These are phyloP conservation scores for Saturnispora mendoncae DNA, from an alignment of 805 yeast species.

Conservation along the genomic window DNA sequence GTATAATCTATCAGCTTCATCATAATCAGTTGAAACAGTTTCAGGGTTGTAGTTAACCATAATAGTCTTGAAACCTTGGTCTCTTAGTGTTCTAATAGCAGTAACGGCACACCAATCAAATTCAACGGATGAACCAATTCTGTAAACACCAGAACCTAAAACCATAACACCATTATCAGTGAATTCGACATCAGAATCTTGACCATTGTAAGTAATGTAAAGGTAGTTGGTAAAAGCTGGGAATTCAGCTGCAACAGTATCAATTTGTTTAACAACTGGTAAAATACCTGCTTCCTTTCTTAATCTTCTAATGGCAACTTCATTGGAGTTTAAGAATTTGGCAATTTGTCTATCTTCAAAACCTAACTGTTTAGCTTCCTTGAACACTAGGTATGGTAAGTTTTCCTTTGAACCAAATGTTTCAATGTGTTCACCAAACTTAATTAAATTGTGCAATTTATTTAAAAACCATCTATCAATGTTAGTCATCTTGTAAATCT, in stretches of 20 bases:
- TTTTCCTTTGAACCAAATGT: constrained; percentile 49
- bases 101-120: constrained; percentile 99
- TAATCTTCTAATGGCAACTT: constrained; percentile 82
- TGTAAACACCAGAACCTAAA: constrained; percentile 96
- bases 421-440: constrained; percentile 55
- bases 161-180: constrained; percentile 90
- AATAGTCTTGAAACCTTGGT: constrained; percentile 77
- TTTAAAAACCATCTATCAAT: constrained; percentile 96
- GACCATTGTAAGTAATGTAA: constrained; percentile 92
- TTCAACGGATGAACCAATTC: constrained; percentile 97
- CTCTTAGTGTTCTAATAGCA: constrained; percentile 89
- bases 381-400: constrained; percentile 53
- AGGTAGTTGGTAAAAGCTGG: constrained; percentile 93
- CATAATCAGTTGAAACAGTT: constrained; percentile 96
- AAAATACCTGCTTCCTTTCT: constrained; percentile 79
- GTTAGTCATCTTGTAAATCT: constrained; percentile 82
- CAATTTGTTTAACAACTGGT: constrained; percentile 94
- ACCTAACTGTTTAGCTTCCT: constrained; percentile 92
- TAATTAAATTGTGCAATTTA: constrained; percentile 69
- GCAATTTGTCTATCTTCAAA: constrained; percentile 97
- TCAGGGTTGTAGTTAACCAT: constrained; percentile 98
- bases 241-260: constrained; percentile 98
- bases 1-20: constrained; percentile 94
- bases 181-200: constrained; percentile 75
- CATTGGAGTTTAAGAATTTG: constrained; percentile 77